Base-by-base conservation (phyloP, 805 yeast genomes). In the Schizosaccharomyces cryophilus region DNA sequence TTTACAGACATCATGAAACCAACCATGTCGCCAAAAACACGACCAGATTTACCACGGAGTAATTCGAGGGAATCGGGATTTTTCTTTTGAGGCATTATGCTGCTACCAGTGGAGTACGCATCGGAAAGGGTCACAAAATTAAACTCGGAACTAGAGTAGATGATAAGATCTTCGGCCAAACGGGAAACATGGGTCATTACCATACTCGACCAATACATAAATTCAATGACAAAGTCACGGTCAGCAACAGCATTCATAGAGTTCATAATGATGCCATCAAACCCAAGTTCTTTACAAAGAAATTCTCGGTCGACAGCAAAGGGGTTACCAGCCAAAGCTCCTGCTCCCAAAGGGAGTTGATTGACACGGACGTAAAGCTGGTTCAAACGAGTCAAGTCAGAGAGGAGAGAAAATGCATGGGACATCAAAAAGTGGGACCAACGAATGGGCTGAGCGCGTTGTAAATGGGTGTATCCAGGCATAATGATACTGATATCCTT, bases 241-340 rank as follows among this genome's bases (percentile, higher is more conserved):
- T 93, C 99, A 60, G 95, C 82, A 29, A 93, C 98, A 0, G 97
- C 99, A n/a, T 90, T 80, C 67, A 93, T 75, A 0, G 97, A 90
- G 74, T 93, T 93, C 61, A 97, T 97, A 74, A 93, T 89, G 58
- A 87, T 88, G 4, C 88, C 83, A 61, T 76, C 73, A 67, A 93
- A 93, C 0, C 90, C 94, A 54, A 93, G 77, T 21, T 81, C 85
- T 59, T 77, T 69, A 29, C 96, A 95, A 65, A 93, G 73, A 68
- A 74, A 88, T 70, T 90, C 95, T 70, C 99, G 80, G 73, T 93
- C 97, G 65, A 93, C 87, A n/a, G 97, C 97, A 69, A 89, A 93
- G 48, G 99, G 98, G 71, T 93, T 98, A 62, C 99, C 99, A 21
- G 99, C 98, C 64, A 93, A 78, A 6, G 99, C 99, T 67, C 99